Evolutionary conservation across 2,329 filamentous ascomycete species (phyloP).

Genomic region (Fusarium proliferatum): DNA sequence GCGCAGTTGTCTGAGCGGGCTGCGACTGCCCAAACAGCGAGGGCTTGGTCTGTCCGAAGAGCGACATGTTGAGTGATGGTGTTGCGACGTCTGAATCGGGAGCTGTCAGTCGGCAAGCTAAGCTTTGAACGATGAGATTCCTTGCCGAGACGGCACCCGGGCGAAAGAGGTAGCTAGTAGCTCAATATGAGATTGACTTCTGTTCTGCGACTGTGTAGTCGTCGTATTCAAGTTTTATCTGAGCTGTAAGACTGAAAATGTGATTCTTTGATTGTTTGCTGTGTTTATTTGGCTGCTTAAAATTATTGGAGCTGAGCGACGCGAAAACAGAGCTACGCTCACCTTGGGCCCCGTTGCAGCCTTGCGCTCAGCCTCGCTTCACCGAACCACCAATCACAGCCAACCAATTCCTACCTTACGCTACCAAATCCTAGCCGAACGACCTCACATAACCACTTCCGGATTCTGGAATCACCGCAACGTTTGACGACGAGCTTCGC

Average conservation of each 20-base stretch:
- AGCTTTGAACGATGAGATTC: slow-evolving; percentile 26
- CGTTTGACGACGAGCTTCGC: slow-evolving; percentile 44
- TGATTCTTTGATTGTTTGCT: slow-evolving; percentile 20
- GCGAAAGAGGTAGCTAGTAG: not conserved
- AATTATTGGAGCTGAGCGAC: slow-evolving; percentile 46
- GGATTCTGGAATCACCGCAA: slow-evolving; percentile 45
- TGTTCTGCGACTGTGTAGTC: not conserved
- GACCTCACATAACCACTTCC: slow-evolving; percentile 44
- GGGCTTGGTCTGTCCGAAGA: slow-evolving; percentile 56
- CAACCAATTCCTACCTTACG: slow-evolving; percentile 55
- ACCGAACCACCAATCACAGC: slow-evolving; percentile 51
- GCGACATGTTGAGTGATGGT: slow-evolving; percentile 48
- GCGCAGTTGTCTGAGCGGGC: slow-evolving; percentile 48
- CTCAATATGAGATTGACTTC: not conserved
- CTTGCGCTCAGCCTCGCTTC: slow-evolving; percentile 47
- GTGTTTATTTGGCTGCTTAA: slow-evolving; percentile 42
- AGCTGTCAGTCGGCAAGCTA: slow-evolving; percentile 22
- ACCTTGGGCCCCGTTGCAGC: slow-evolving; percentile 23
- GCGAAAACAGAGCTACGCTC: slow-evolving; percentile 45
- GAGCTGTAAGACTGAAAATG: slow-evolving; percentile 32
- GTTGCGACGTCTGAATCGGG: slow-evolving; percentile 24
- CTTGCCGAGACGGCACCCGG: slow-evolving; percentile 14
- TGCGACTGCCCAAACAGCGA: slow-evolving; percentile 55
- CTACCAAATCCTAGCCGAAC: slow-evolving; percentile 49
- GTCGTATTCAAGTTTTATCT: not conserved